A percentile compares a stretch with the other conserved stretches of the same genome.
These are phyloP conservation scores for Grosmannia penicillata DNA, from an alignment of 2,329 filamentous ascomycete genomes.

Conservation along the genomic window DNA sequence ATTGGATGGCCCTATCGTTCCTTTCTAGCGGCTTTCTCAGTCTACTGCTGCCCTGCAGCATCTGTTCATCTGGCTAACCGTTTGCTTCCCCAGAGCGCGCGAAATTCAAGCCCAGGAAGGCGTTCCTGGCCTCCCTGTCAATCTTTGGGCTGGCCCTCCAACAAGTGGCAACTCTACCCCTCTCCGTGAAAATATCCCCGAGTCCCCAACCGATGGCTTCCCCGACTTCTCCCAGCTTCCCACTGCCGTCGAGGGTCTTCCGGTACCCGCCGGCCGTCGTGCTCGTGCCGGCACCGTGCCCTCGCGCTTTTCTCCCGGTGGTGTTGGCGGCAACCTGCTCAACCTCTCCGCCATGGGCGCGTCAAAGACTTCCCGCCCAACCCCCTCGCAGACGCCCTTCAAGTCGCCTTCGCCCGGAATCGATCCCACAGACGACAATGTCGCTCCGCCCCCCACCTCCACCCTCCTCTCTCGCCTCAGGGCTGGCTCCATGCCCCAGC, in stretches of 20 bases:
- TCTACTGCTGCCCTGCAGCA: background rate
- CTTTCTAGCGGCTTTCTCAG: no score
- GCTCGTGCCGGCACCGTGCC: conserved; percentile 91
- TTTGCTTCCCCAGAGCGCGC: conserved; percentile 52
- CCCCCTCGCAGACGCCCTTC: conserved; percentile 78
- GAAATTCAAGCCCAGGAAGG: conserved; percentile 97
- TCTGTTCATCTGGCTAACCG: conserved; percentile 1
- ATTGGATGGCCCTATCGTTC: background rate
- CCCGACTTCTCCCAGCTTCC: conserved; percentile 71
- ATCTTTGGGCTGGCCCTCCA: conserved; percentile 87
- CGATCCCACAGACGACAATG: conserved; percentile 23
- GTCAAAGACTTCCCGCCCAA: conserved; percentile 69
- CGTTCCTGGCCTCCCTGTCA: conserved; percentile 49
- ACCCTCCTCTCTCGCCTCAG: conserved; percentile 71
- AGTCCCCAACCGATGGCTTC: conserved; percentile 91
- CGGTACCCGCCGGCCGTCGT: conserved; percentile 55
- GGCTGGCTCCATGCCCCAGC: conserved; percentile 88
- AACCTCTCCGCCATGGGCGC: conserved; percentile 34
- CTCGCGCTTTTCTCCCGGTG: conserved; percentile 75
- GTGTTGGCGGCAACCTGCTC: conserved; percentile 43
- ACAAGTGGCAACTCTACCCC: conserved; percentile 95
- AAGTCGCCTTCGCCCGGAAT: conserved; percentile 49
- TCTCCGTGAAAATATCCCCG: conserved; percentile 90
- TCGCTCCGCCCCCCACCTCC: conserved; percentile 32
- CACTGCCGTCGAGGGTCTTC: conserved; percentile 48